phyloP scores from a whole-genome alignment of 768 basidiomycete species.

The Pulveroboletus sp. region DNA sequence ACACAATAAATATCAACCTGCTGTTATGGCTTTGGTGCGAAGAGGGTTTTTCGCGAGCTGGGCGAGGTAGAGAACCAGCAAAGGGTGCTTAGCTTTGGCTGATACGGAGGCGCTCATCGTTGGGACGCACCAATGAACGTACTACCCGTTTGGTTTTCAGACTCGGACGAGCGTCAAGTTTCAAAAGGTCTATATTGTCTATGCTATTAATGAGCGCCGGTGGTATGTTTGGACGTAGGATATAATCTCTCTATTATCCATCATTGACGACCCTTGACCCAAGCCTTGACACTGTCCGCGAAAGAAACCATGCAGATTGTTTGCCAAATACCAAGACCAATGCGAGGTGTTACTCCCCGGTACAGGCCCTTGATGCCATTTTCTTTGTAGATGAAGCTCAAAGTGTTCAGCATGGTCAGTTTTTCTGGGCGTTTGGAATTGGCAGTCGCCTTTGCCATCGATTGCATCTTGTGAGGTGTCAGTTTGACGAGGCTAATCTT shows the following conservation, averaged over 20 bases:
- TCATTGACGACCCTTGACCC: conserved; percentile 52
- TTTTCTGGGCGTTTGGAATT: conserved; percentile 85
- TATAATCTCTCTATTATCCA: conserved; percentile 24
- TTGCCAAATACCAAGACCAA: conserved; percentile 95
- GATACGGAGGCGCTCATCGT: conserved; percentile 39
- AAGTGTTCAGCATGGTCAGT: conserved; percentile 86
- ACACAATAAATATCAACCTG: conserved; percentile 41
- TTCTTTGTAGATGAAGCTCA: conserved; percentile 93
- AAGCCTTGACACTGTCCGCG: conserved; percentile 91
- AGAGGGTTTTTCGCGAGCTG: conserved; percentile 69
- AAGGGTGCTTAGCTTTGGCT: conserved; percentile 34
- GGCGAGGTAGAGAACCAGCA: conserved; percentile 68
- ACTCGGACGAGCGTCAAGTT: no score
- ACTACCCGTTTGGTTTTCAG: no score
- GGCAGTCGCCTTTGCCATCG: conserved; percentile 80
- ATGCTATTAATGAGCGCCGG: no score
- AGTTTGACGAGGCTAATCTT: not conserved
- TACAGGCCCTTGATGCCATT: conserved; percentile 97
- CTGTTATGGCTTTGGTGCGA: conserved; percentile 77
- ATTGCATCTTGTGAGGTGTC: conserved; percentile 80
- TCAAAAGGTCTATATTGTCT: not conserved
- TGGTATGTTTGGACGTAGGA: conserved; percentile 17
- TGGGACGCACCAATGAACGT: no score
- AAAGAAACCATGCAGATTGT: conserved; percentile 99
- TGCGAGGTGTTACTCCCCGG: conserved; percentile 95